phyloP scores from a whole-genome alignment of 345 rosid genomes.

The Mallotus nudiflorus region DNA sequence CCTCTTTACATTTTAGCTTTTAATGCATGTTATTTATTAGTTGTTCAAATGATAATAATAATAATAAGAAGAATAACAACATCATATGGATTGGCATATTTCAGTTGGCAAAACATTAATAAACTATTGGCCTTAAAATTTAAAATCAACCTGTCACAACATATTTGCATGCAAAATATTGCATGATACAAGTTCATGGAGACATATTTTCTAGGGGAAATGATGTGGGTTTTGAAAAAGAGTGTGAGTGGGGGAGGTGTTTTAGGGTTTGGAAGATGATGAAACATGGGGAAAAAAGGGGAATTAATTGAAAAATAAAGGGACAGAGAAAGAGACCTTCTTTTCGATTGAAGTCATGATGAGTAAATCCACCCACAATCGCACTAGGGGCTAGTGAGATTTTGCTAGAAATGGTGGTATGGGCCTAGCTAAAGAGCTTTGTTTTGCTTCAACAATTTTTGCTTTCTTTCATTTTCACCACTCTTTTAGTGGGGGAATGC shows the following conservation, averaged over 20 bases:
- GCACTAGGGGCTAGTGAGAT: slow-evolving; percentile 28
- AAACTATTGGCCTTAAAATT: not conserved
- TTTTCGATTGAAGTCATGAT: slow-evolving; percentile 66
- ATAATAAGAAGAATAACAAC: no score
- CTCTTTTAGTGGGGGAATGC: slow-evolving; percentile 34
- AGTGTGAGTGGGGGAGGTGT: slow-evolving; percentile 18
- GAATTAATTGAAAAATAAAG: not conserved
- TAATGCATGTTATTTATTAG: no score
- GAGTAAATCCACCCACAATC: slow-evolving; percentile 46
- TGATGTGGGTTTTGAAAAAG: slow-evolving; percentile 61
- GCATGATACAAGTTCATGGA: slow-evolving; percentile 35
- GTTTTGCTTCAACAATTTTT: slow-evolving; percentile 28
- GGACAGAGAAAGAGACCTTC: slow-evolving; percentile 8
- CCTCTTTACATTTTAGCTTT: no score
- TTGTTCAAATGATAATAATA: no score
- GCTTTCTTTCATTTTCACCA: slow-evolving; percentile 37
- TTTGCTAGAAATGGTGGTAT: slow-evolving; percentile 39
- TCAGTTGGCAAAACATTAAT: not conserved
- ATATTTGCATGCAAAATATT: slow-evolving; percentile 1
- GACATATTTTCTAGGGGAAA: slow-evolving; percentile 76
- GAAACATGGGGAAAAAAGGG: slow-evolving; percentile 19
- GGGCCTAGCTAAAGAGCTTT: slow-evolving; percentile 17
- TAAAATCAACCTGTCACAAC: no score
- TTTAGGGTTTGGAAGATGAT: slow-evolving; percentile 31
- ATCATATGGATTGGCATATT: no score